These are phyloP conservation scores for Pichia californica DNA, from an alignment of 805 yeast genomes.

Conservation along the genomic window DNA sequence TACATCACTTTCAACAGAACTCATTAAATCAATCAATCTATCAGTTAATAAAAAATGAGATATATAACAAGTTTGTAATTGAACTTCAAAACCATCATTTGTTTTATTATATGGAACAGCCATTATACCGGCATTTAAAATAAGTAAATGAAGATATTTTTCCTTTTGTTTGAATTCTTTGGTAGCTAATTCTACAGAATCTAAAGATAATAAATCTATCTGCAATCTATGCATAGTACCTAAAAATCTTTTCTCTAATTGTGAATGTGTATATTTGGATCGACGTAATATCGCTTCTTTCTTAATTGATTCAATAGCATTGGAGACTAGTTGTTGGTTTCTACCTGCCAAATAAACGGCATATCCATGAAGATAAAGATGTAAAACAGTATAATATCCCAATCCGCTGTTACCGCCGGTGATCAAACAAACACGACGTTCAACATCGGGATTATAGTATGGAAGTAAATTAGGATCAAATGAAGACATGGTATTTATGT, in stretches of 20 bases:
- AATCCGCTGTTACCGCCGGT: conserved; percentile 82
- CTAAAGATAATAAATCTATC: conserved; percentile 47
- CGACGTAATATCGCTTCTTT: conserved; percentile 42
- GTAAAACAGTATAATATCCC: conserved; percentile 71
- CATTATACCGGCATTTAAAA: conserved; percentile 78
- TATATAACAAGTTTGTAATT: conserved; percentile 70
- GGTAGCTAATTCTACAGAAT: conserved; percentile 44
- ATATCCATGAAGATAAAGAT: conserved; percentile 74
- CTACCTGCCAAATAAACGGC: conserved; percentile 71
- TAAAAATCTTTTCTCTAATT: conserved; percentile 23
- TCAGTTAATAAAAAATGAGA: conserved; percentile 70
- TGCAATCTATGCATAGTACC: conserved; percentile 51
- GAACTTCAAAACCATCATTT: conserved; percentile 63
- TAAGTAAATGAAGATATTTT: conserved; percentile 47
- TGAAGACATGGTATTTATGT: conserved; percentile 4
- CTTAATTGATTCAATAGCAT: conserved; percentile 50
- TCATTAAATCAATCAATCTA: conserved; percentile 47
- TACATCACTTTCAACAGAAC: conserved; percentile 22
- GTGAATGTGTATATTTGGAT: conserved; percentile 15
- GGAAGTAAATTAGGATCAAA: conserved; percentile 49
- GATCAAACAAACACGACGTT: conserved; percentile 60
- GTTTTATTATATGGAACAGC: conserved; percentile 65
- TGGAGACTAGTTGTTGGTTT: conserved; percentile 45
- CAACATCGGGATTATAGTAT: conserved; percentile 47
- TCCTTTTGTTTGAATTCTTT: conserved; percentile 41